phyloP scores from a whole-genome alignment of 345 rosid genomes.

The Salix udensis region DNA sequence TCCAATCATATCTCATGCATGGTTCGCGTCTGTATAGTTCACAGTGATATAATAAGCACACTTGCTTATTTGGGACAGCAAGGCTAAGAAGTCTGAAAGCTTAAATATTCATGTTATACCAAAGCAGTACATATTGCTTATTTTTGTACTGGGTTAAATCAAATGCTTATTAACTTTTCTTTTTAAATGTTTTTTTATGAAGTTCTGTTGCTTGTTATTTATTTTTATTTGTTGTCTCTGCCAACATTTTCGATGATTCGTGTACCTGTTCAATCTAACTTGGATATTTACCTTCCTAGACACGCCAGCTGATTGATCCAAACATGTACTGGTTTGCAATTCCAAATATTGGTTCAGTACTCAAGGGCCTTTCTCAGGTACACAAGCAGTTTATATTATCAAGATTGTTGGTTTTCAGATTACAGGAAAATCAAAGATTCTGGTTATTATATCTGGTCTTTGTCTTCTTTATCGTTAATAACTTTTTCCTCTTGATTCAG shows the following conservation, averaged over 20 bases:
- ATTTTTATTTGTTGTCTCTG: background rate
- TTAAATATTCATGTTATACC: background rate
- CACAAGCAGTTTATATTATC: background rate
- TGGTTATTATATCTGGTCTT: background rate
- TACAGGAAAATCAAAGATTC: background rate
- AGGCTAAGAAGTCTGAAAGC: background rate
- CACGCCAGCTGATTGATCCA: constrained; percentile 78
- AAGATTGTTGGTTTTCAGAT: background rate
- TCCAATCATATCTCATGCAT: too few relatives aligned
- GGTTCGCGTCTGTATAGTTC: too few relatives aligned
- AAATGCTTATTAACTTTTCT: background rate
- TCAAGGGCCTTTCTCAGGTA: constrained; percentile 90
- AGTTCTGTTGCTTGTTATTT: background rate
- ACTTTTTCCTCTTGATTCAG: constrained; percentile 28
- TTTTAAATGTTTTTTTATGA: background rate
- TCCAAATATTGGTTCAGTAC: constrained; percentile 73
- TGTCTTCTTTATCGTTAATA: background rate
- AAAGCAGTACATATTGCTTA: background rate
- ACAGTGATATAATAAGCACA: background rate
- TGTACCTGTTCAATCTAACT: constrained; percentile 4
- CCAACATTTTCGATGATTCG: background rate
- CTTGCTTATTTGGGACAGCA: background rate
- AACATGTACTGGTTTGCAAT: constrained; percentile 90
- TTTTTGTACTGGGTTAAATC: background rate
- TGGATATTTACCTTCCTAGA: constrained; percentile 35